Conservation (phyloP, 345 rosid genomes). For the Combretum micranthum region DNA sequence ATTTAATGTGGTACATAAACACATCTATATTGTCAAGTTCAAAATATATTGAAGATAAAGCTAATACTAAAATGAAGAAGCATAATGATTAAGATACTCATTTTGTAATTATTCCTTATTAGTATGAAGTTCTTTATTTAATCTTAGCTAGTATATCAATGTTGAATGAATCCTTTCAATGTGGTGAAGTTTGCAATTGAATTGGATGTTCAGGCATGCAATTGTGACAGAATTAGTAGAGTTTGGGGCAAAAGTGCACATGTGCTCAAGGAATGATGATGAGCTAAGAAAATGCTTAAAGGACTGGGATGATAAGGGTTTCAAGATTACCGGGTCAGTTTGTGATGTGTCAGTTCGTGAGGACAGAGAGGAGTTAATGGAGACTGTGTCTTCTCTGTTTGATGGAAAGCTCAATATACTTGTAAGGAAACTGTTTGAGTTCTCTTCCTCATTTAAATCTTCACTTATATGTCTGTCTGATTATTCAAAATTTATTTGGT, state of each 20-base stretch:
- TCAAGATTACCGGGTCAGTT: conserved; percentile 44
- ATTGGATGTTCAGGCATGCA: conserved; percentile 44
- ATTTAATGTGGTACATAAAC: too few relatives aligned
- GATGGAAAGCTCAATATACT: conserved; percentile 53
- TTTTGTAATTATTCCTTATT: too few relatives aligned
- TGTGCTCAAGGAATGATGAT: conserved; percentile 49
- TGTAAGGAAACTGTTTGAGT: conserved; percentile 20
- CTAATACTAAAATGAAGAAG: too few relatives aligned
- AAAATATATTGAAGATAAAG: too few relatives aligned
- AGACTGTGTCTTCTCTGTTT: conserved; percentile 35
- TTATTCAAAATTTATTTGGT: too few relatives aligned
- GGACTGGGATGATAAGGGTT: conserved; percentile 40
- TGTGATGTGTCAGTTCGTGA: conserved; percentile 40
- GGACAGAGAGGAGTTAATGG: conserved; percentile 39
- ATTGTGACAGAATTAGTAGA: conserved; percentile 63
- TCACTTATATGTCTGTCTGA: too few relatives aligned
- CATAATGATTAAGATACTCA: too few relatives aligned
- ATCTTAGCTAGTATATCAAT: too few relatives aligned
- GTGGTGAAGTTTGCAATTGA: conserved; percentile 3
- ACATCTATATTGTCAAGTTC: too few relatives aligned
- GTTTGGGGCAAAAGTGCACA: conserved; percentile 67
- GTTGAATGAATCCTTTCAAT: not conserved
- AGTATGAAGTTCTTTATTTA: not conserved
- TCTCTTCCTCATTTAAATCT: not conserved
- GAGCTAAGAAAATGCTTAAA: conserved; percentile 39